A percentile compares a stretch with the other conserved stretches of the same genome.
Evolutionary conservation across 1,284 basidiomycete species (phyloP).

Genomic region (Somion occarium): DNA sequence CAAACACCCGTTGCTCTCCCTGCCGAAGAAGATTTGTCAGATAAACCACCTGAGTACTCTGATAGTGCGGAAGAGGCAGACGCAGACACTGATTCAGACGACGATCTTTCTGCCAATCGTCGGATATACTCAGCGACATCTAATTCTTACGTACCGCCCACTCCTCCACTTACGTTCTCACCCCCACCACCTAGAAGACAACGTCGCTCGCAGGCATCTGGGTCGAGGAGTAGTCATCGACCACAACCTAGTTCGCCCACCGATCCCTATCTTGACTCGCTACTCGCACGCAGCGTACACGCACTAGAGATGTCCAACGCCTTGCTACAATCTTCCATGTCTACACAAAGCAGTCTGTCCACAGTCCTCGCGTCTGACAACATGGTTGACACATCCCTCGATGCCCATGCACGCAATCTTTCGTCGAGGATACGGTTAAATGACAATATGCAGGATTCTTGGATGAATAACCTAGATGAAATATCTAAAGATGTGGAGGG

Average conservation of each 20-base stretch:
- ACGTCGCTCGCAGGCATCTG: conserved; percentile 14
- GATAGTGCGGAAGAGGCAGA: conserved; percentile 73
- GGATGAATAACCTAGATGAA: conserved; percentile 58
- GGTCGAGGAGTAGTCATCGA: conserved; percentile 1
- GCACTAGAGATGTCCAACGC: conserved; percentile 80
- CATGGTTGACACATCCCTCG: conserved; percentile 36
- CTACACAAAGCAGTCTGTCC: conserved; percentile 55
- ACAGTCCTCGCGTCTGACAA: conserved; percentile 36
- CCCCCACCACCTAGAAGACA: conserved; percentile 11
- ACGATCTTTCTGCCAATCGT: conserved; percentile 8
- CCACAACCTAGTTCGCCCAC: conserved; percentile 11
- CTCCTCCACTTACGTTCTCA: conserved; percentile 18
- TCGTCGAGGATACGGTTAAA: conserved; percentile 45
- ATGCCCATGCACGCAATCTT: conserved; percentile 42
- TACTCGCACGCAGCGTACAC: conserved; percentile 74
- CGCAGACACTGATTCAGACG: conserved; percentile 49
- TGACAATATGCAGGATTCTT: conserved; percentile 41
- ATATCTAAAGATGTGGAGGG: conserved; percentile 58
- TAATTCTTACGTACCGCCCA: conserved; percentile 17
- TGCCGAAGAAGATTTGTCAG: conserved; percentile 33
- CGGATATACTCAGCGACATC: conserved; percentile 12
- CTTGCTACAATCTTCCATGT: conserved; percentile 67
- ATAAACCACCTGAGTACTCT: conserved; percentile 69
- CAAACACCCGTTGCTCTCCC: conserved; percentile 22
- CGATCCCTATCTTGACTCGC: conserved; percentile 60